Evolutionary conservation across 495 filamentous ascomycete genomes (phyloP).

Genomic region (Hypoxylon trugodes): DNA sequence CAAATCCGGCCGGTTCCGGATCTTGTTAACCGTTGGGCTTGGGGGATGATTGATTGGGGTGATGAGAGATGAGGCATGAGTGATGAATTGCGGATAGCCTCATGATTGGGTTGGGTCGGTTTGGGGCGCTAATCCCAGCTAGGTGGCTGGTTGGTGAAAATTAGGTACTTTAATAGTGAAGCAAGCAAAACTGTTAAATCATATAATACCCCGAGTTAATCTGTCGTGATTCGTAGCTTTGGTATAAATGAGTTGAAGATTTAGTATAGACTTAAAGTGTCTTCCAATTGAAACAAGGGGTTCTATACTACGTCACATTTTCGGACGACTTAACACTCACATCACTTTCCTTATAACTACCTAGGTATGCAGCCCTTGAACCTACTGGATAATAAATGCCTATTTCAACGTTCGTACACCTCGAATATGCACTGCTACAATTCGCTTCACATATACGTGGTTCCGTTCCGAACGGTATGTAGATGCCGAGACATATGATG

Average conservation of each 20-base stretch:
- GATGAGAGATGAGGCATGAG: slow-evolving; percentile 34
- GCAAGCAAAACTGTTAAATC: slow-evolving; percentile 2
- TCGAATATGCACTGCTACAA: too few relatives aligned
- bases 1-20: slow-evolving; percentile 26
- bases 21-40: not conserved
- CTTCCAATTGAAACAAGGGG: too few relatives aligned
- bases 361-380: too few relatives aligned
- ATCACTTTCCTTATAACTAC: too few relatives aligned
- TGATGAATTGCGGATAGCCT: slow-evolving; percentile 17
- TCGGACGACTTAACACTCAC: too few relatives aligned
- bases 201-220: not conserved
- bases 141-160: not conserved
- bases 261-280: too few relatives aligned
- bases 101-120: not conserved
- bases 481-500: too few relatives aligned
- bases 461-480: too few relatives aligned
- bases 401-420: too few relatives aligned
- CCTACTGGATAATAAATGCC: too few relatives aligned
- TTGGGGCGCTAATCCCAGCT: not conserved
- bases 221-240: not conserved
- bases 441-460: too few relatives aligned
- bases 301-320: too few relatives aligned
- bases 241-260: not conserved
- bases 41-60: not conserved
- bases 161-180: not conserved